Evolutionary conservation across 169 alveolate species (phyloP), one percentile per base, ranked within the genome.

Genomic region (Plasmodium gaboni): DNA sequence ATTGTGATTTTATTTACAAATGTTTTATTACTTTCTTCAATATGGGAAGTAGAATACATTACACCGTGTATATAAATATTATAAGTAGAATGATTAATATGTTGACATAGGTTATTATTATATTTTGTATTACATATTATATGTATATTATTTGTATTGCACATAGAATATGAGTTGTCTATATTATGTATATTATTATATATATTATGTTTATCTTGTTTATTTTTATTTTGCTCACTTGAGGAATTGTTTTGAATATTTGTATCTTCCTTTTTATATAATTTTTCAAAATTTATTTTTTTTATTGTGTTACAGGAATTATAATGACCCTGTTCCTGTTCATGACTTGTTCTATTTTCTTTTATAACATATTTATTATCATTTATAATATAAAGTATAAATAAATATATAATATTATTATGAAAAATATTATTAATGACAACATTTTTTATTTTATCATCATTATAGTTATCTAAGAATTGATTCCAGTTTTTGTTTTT

Each of bases 1-100:
- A 85, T 83, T 57, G 91, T 83, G 55, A 83, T 26, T 44, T 83
- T 83, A 68, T 83, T 83, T 68, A 83, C 10, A 70, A 68, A 83
- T 69, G n/a, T n/a, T 83, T 83, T 83, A 70, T 83, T 73, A 68
- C 48, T 83, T 32, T 70, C 70, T 48, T 32, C 46, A 38, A 38
- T 38, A 9, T 38, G 46, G 0, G 9, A 38, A 5, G 9, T 38
- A 5, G 46, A 38, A 38, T 38, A 38, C 10, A 38, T 38, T 0
- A 38, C 10, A 38, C 1, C 7, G 1, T 38, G 46, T 5, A 5
- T 38, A 38, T 38, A 5, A 38, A 38, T 1, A 38, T 38, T 9
- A 1, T 38, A 38, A 38, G 46, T 0, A 38, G 46, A 38, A 38
- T 38, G 5, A 38, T 38, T 5, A 0, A 5, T 5, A 38, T 38